Evolutionary conservation across 2,329 filamentous ascomycete genomes (phyloP).

Genomic region (Trichothecium roseum): DNA sequence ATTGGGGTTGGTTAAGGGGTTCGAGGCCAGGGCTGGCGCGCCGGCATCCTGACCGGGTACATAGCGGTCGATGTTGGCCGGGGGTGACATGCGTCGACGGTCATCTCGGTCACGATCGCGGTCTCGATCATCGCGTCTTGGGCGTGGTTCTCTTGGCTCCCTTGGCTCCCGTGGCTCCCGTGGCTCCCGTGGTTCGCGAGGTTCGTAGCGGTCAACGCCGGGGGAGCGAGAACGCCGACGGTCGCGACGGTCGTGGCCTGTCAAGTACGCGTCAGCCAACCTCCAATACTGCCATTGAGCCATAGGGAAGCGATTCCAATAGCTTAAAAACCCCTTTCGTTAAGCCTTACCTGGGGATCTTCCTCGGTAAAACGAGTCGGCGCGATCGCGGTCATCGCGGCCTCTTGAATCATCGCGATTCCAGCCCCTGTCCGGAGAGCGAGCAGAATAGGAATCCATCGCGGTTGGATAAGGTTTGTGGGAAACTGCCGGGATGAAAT

Average conservation of each 20-base stretch:
- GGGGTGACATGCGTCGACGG: constrained; percentile 49
- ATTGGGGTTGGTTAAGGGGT: constrained; percentile 63
- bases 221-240: constrained; percentile 61
- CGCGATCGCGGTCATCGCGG: constrained; percentile 43
- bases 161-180: constrained; percentile 41
- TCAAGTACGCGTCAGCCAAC: not conserved
- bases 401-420: constrained; percentile 39
- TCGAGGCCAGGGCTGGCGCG: constrained; percentile 37
- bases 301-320: too few species aligned
- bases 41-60: constrained; percentile 60
- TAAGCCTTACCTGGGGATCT: constrained; percentile 68
- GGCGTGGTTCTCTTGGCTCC: constrained; percentile 15
- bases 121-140: constrained; percentile 56
- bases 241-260: constrained; percentile 50
- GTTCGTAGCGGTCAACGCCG: constrained; percentile 67
- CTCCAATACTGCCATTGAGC: too few species aligned
- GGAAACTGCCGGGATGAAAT: constrained; percentile 4
- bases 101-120: constrained; percentile 45
- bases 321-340: too few species aligned
- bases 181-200: constrained; percentile 19
- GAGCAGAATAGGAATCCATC: constrained; percentile 46
- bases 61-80: constrained; percentile 74
- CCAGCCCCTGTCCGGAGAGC: constrained; percentile 47
- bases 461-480: constrained; percentile 4
- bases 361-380: constrained; percentile 53